Base-by-base conservation (phyloP, 2,329 filamentous ascomycete genomes). In the Fusarium euwallaceae region DNA sequence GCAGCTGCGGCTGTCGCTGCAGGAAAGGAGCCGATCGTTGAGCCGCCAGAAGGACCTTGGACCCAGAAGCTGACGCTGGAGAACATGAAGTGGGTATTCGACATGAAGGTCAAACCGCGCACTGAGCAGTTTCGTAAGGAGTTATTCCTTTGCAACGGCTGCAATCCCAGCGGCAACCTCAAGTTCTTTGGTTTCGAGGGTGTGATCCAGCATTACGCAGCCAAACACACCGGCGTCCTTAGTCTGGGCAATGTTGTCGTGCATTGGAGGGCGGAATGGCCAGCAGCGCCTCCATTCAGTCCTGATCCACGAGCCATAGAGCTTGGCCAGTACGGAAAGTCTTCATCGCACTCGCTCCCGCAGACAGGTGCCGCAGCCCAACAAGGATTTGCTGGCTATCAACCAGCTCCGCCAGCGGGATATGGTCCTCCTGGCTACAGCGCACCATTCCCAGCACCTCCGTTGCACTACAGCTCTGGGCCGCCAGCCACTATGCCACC, bases 1-100 rank as follows among this genome's bases (percentile, higher is more conserved):
- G 86, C 87, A 62, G 84, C 84, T 43, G 84, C 85, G 16, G 82
- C 86, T 27, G 82, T 82, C 12, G 85, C 85, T 43, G 84, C 87
- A 62, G 86, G 89, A 37, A 83, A 82, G 72, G 73, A 84, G 65
- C 85, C 86, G 6, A 77, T 81, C 32, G 64, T 80, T 11, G 89
- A 92, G 71, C 86, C 87, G 9, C 83, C 85, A 2, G 84, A 88
- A 71, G 88, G 87, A 0, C 86, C 89, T 8, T 89, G 87, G 76
- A 90, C 87, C 29, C 87, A 90, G 80, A 92, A 88, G 78, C 85
- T 96, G 62, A 93, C 92, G 1, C 83, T 97, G 75, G 94, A 96
- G 79, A 95, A 95, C 78, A 95, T 97, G 93, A 95, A 93, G 82
- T 96, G 92, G 91, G 86, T 95, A 34, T 95, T 93, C 80, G 93